phyloP scores from a whole-genome alignment of 2,329 filamentous ascomycete genomes.

The Plenodomus lindquistii region DNA sequence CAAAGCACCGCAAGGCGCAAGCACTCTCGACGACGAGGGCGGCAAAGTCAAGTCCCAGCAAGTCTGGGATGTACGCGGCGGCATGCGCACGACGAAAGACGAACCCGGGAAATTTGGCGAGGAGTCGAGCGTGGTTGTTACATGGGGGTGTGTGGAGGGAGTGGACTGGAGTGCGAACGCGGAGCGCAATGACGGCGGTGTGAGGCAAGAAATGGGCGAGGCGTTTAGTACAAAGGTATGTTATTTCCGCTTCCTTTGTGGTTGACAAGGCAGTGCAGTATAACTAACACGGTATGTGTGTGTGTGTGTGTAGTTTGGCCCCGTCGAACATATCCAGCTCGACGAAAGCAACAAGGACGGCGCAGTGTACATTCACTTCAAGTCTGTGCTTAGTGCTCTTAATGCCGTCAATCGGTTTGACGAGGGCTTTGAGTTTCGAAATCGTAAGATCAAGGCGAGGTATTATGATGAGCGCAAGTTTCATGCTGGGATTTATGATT shows the following conservation, averaged over 20 bases:
- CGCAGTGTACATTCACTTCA: slow-evolving; percentile 93
- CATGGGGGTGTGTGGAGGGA: slow-evolving; percentile 83
- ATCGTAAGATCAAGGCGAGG: slow-evolving; percentile 77
- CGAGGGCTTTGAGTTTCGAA: slow-evolving; percentile 90
- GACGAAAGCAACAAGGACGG: slow-evolving; percentile 58
- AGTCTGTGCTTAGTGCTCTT: slow-evolving; percentile 79
- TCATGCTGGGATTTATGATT: slow-evolving; percentile 55
- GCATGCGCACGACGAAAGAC: slow-evolving; percentile 54
- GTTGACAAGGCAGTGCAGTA: no score
- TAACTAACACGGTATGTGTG: slow-evolving; percentile 8
- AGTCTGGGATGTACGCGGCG: slow-evolving; percentile 77
- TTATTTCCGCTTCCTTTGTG: background rate
- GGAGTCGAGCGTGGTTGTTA: slow-evolving; percentile 81
- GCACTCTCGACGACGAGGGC: slow-evolving; percentile 50
- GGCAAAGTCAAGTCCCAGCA: slow-evolving; percentile 46
- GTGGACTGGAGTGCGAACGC: slow-evolving; percentile 83
- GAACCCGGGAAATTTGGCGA: slow-evolving; percentile 46
- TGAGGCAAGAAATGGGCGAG: slow-evolving; percentile 94
- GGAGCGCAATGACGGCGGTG: slow-evolving; percentile 58
- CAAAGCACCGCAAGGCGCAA: slow-evolving; percentile 20
- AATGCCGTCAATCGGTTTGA: slow-evolving; percentile 87
- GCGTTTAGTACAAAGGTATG: slow-evolving; percentile 79
- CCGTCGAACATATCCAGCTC: slow-evolving; percentile 79
- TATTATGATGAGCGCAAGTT: slow-evolving; percentile 87
- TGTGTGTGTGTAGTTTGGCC: slow-evolving; percentile 76